These are phyloP conservation scores for Solanum sparsipilum DNA, from an alignment of 257 asterid genomes.

Conservation along the genomic window DNA sequence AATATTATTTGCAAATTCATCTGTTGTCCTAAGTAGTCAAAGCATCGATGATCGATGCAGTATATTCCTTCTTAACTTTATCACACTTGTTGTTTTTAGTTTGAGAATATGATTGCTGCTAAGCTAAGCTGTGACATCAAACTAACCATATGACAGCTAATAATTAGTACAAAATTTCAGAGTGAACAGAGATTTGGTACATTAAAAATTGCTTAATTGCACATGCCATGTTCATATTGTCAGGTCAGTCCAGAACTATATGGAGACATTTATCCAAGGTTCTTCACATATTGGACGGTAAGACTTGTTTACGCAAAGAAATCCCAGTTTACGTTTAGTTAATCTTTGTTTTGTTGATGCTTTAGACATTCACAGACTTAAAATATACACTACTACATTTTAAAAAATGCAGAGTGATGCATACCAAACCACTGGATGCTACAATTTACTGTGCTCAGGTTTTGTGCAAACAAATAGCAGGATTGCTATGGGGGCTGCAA, in stretches of 20 bases:
- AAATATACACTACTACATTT: neutral
- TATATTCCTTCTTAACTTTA: neutral
- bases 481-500: conserved; percentile 7
- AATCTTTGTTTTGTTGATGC: neutral
- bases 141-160: neutral
- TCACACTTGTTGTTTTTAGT: neutral
- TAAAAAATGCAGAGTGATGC: neutral
- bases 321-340: neutral
- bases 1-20: neutral
- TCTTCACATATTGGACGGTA: conserved; percentile 7
- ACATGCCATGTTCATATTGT: neutral
- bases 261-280: conserved; percentile 1
- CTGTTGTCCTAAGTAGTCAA: neutral
- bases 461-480: conserved; percentile 1
- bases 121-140: neutral
- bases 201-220: neutral
- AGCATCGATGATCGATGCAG: neutral
- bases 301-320: neutral
- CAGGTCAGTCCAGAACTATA: conserved; percentile 3
- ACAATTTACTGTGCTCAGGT: conserved; percentile 2
- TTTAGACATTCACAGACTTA: neutral
- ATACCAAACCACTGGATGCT: conserved; percentile 5
- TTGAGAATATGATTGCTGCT: neutral
- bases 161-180: neutral
- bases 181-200: neutral